Evolutionary conservation across 1,284 basidiomycete genomes (phyloP).

Genomic region (Dichomitus squalens): DNA sequence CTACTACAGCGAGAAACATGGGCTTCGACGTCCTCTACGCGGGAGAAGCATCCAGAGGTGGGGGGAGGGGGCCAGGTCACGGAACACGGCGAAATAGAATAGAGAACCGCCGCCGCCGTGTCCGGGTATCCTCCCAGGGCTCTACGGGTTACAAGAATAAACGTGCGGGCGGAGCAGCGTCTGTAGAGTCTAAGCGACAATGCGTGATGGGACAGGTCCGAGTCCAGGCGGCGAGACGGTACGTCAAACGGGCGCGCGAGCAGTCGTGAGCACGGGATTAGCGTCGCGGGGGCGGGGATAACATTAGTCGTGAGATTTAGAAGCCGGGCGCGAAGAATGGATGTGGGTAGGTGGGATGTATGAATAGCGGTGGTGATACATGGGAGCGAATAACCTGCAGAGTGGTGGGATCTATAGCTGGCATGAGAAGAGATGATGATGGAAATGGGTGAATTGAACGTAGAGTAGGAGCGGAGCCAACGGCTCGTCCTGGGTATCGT

Average conservation of each 20-base stretch:
- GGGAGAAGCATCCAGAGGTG: not conserved
- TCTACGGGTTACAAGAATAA: no score
- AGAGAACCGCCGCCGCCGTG: not conserved
- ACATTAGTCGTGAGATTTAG: not conserved
- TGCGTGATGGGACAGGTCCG: not conserved
- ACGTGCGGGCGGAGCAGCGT: not conserved
- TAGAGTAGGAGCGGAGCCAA: not conserved
- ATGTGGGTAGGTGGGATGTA: not conserved
- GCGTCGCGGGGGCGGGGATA: not conserved
- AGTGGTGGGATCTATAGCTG: conserved; percentile 1
- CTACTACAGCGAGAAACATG: no score
- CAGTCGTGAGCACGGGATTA: not conserved
- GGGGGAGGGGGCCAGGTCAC: no score
- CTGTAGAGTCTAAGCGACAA: not conserved
- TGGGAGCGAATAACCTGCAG: not conserved
- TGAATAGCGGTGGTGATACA: not conserved
- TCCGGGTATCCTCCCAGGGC: no score
- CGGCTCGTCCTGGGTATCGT: not conserved
- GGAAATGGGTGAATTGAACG: not conserved
- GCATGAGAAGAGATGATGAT: not conserved
- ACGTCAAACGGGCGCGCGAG: not conserved
- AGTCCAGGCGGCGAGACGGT: not conserved
- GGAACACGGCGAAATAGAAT: no score
- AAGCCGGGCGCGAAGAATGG: not conserved
- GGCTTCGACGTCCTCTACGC: not conserved